Evolutionary conservation across 2,329 filamentous ascomycete genomes (phyloP).

Genomic region (Beauveria caledonica): DNA sequence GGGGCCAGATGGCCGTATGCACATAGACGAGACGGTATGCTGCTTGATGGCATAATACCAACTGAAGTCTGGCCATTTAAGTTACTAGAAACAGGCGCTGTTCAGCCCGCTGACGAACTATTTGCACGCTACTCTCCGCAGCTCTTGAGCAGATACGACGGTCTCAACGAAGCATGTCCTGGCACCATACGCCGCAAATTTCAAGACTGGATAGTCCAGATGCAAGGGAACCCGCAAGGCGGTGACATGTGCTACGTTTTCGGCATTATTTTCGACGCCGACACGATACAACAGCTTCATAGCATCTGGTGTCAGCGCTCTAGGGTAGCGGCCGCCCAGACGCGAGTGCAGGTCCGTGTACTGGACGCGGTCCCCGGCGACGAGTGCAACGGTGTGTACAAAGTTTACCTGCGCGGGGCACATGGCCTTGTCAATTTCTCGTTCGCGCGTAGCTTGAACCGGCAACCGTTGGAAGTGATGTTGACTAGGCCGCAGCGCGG

Average conservation of each 20-base stretch:
- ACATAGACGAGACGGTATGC: not conserved
- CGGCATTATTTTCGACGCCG: not conserved
- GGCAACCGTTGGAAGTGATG: not conserved
- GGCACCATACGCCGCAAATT: not conserved
- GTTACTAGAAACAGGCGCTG: not conserved
- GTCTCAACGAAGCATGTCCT: not conserved
- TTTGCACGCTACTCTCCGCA: not conserved
- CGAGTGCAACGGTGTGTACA: not conserved
- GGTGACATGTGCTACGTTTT: conserved; percentile 9
- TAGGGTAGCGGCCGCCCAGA: not conserved
- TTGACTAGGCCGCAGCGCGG: not conserved
- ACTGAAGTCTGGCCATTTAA: not conserved
- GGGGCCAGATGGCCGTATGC: not conserved
- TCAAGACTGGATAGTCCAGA: not conserved
- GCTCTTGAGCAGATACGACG: not conserved
- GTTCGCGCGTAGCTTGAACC: not conserved
- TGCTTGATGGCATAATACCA: not conserved
- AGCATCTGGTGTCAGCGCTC: not conserved
- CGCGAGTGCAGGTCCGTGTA: not conserved
- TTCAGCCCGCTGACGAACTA: not conserved
- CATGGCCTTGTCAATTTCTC: not conserved
- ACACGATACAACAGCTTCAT: not conserved
- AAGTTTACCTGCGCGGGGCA: not conserved
- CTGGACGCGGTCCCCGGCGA: not conserved
- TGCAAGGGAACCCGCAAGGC: not conserved